Evolutionary conservation across 2,329 filamentous ascomycete genomes (phyloP).

Genomic region (Apiospora aurea): DNA sequence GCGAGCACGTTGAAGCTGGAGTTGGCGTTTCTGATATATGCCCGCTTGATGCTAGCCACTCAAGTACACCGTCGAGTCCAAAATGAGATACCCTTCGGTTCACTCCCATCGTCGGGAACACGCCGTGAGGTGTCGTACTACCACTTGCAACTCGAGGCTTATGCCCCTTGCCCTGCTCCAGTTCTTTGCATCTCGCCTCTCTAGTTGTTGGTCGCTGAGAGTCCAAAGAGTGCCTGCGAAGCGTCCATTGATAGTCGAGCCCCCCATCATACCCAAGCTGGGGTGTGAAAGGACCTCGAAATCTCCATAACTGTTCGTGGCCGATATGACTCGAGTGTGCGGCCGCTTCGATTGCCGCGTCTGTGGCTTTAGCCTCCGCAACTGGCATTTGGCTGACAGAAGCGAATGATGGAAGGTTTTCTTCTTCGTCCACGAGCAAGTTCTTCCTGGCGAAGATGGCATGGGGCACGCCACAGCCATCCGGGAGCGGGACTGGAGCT

Average conservation of each 20-base stretch:
- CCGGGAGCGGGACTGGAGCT: constrained; percentile 40
- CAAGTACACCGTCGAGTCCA: constrained; percentile 25
- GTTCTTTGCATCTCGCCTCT: constrained; percentile 19
- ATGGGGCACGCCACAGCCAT: constrained; percentile 49
- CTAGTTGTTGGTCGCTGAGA: constrained; percentile 29
- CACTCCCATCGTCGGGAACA: constrained; percentile 27
- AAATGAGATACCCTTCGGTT: constrained; percentile 25
- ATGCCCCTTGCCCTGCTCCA: background rate
- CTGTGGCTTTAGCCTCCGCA: constrained; percentile 50
- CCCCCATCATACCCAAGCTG: constrained; percentile 54
- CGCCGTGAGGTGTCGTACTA: background rate
- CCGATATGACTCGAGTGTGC: constrained; percentile 38
- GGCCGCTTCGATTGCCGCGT: constrained; percentile 41
- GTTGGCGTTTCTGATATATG: background rate
- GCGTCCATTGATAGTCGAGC: constrained; percentile 49
- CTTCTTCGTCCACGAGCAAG: constrained; percentile 43
- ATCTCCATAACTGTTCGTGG: constrained; percentile 39
- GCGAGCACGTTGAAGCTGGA: background rate
- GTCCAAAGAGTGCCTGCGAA: constrained; percentile 30
- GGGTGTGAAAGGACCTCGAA: constrained; percentile 53
- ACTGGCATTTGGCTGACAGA: constrained; percentile 47
- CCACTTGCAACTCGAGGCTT: constrained; percentile 13
- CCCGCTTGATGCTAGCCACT: constrained; percentile 20
- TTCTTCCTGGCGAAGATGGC: constrained; percentile 54
- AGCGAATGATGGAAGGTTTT: constrained; percentile 44